These are phyloP conservation scores for Beta corolliflora DNA, from an alignment of 179 eudicot genomes.

Conservation along the genomic window DNA sequence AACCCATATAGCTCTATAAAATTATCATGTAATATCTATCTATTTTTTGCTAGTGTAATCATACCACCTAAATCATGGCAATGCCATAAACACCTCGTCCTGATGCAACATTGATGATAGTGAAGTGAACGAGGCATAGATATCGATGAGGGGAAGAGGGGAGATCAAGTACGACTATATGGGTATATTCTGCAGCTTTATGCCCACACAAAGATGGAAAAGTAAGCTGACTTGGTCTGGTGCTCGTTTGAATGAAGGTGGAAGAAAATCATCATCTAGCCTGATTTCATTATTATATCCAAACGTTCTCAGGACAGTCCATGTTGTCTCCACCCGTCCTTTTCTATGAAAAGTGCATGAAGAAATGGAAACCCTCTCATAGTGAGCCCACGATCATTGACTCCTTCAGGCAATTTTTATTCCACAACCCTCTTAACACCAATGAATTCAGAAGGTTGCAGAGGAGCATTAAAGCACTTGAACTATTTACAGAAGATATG, in stretches of 20 bases:
- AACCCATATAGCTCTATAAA: background rate
- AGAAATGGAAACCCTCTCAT: slow-evolving; percentile 86
- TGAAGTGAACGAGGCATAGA: too few species aligned
- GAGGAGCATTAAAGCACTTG: slow-evolving; percentile 92
- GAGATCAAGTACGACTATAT: background rate
- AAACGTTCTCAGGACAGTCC: slow-evolving; percentile 92
- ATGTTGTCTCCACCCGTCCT: slow-evolving; percentile 96
- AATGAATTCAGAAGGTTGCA: slow-evolving; percentile 88
- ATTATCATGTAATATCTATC: too few species aligned
- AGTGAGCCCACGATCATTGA: slow-evolving; percentile 80
- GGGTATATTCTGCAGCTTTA: background rate
- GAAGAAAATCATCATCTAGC: slow-evolving; percentile 71
- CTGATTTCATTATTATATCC: slow-evolving; percentile 90
- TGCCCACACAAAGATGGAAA: background rate
- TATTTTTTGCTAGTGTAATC: too few species aligned
- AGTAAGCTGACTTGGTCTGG: slow-evolving; percentile 72
- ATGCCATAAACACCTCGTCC: background rate
- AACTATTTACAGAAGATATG: slow-evolving; percentile 52
- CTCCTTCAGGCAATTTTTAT: slow-evolving; percentile 91
- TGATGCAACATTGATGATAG: too few species aligned
- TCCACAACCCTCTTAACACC: slow-evolving; percentile 97
- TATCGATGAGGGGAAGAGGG: too few species aligned
- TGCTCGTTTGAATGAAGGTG: slow-evolving; percentile 68
- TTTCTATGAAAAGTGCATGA: slow-evolving; percentile 92
- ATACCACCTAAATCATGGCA: background rate